Evolutionary conservation across 257 asterid genomes (phyloP), one percentile per base, ranked within the genome.

Genomic region (Plectranthus barbatus): DNA sequence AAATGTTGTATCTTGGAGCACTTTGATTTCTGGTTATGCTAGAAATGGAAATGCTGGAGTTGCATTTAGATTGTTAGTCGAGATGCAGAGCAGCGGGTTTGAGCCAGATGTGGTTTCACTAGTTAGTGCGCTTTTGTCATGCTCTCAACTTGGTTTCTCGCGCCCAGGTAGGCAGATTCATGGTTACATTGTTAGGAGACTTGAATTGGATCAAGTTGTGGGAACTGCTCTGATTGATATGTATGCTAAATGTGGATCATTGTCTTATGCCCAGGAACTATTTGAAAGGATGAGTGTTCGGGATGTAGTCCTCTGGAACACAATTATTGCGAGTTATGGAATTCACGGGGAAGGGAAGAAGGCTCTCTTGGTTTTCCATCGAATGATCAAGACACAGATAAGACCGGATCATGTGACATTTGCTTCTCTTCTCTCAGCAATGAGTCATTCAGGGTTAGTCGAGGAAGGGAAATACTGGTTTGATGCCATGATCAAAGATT

Each of bases 321-420:
- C 97, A 0, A 84, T 90, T 60, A 90, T 90, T 53, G 68, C 92
- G 4, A 76, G 94, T 68, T 86, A 80, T 48, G 97, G 97, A 59
- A 71, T 81, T 62, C 95, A 90, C 42, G 95, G 97, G 46, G 67
- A 69, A 33, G 95, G 95, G 36, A 64, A 62, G 45, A 85, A 81
- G 76, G 90, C 90, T 7, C 86, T 85, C n/a, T 42, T 68, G 0
- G 71, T 83, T 60, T 85, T 90, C 83, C 72, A 50, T 15, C 73
- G 50, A 56, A 81, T 90, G 95, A 70, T 68, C 10, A 69, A 72
- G 41, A 33, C 74, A 44, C 31, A 49, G 4, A 42, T 66, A 9
- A 70, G 69, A 61, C 95, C 97, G 14, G 95, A 87, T 64, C 83
- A 90, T 67, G 95, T 81, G 13, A 87, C 97, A 39, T 90, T 90